Evolutionary conservation across 2,329 filamentous ascomycete genomes (phyloP), one percentile per base, ranked within the genome.

Genomic region (Aspergillus aculeatus): DNA sequence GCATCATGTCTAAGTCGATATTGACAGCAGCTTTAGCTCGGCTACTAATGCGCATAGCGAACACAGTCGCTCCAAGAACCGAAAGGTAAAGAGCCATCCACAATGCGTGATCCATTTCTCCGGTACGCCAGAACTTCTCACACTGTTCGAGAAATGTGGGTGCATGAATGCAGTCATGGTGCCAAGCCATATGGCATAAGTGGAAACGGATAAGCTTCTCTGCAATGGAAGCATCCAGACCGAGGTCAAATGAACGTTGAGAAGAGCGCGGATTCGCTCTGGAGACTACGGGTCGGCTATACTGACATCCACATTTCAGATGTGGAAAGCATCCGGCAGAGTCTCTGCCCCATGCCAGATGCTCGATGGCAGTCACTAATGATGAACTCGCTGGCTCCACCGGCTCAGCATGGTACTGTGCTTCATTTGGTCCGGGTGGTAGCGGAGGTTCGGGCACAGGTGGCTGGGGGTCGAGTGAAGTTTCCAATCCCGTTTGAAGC

Each of bases 331-430:
- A 76, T 5, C 67, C 64, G 5, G 69, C 68, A 14, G 67, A 71
- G 50, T 74, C 73, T 48, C 75, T 69, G n/a, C 73, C 73, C 75
- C 75, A 77, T 2, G 74, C 73, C 16, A 76, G 67, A 62, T 74
- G 71, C 61, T 77, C 75, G 12, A 77, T 69, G 1, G 72, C 70
- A 0, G 72, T 73, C 21, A 75, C 60, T 21, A 71, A 65, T 0
- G 73, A 68, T 2, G 70, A 60, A 38, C 38, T n/a, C 6, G 70
- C 67, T 23, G 64, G 66, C 48, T 60, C 38, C 16, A 70, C 67
- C 24, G 64, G 66, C 50, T 60, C 16, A 35, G 26, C 47, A 31
- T 59, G 32, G 29, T 47, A 7, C 38, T 19, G 14, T 57, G 49
- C 29, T 63, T 58, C 1, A 50, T 48, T 29, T 44, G 35, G n/a